A percentile compares a stretch with the other conserved stretches of the same genome.
Evolutionary conservation across 2,329 filamentous ascomycete genomes (phyloP).

Genomic region (Colletotrichum sp.): DNA sequence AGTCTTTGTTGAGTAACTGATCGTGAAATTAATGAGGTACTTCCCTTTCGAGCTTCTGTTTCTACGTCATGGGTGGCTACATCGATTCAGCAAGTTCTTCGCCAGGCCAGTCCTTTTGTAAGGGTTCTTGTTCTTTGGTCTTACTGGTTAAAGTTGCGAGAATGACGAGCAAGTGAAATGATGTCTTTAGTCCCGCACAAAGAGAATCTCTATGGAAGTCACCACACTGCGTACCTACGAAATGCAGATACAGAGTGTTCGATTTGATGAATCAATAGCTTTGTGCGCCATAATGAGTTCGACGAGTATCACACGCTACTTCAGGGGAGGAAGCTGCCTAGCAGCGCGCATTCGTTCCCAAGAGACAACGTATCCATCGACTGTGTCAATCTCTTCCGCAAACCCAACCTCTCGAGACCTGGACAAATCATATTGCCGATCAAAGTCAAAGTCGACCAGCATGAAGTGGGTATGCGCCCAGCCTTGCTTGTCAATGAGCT

Average conservation of each 20-base stretch:
- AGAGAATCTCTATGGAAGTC: neutral
- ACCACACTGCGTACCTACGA: neutral
- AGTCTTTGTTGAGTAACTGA: neutral
- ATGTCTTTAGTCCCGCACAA: rapidly evolving
- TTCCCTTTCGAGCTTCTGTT: neutral
- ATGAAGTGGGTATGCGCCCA: conserved; percentile 18
- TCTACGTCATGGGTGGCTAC: neutral
- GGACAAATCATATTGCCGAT: conserved; percentile 23
- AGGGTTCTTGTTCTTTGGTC: too few relatives aligned
- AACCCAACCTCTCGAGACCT: conserved; percentile 17
- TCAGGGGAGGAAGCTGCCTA: conserved; percentile 12
- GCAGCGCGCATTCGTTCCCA: conserved; percentile 22
- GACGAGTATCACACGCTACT: neutral
- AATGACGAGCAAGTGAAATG: neutral
- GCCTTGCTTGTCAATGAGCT: neutral
- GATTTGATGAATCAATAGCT: neutral
- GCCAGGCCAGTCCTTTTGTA: too few relatives aligned
- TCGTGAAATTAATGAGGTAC: neutral
- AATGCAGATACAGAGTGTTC: neutral
- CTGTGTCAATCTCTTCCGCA: conserved; percentile 16
- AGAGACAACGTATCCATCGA: conserved; percentile 1
- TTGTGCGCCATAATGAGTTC: rapidly evolving
- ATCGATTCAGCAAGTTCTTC: neutral
- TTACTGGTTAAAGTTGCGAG: neutral
- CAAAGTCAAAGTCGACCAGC: conserved; percentile 23